Percentiles rank a stretch among this genome's conserved stretches.
phyloP scores from a whole-genome alignment of 345 rosid species.

The Salix arbutifolia region DNA sequence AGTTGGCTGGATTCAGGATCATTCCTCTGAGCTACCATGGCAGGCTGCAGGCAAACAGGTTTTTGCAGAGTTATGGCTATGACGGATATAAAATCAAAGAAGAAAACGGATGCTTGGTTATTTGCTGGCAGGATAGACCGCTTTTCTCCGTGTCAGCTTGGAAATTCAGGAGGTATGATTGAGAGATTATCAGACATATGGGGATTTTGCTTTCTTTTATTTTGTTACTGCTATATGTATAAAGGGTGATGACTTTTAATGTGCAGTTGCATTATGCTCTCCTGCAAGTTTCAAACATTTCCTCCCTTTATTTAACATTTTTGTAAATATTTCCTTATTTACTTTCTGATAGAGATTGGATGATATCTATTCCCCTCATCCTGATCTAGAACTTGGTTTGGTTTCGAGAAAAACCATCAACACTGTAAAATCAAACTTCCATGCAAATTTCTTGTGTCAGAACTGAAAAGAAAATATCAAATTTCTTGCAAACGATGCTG shows the following conservation, averaged over 20 bases:
- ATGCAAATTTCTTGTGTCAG: background rate
- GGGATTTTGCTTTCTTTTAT: conserved; percentile 11
- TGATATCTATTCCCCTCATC: background rate
- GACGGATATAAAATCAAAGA: conserved; percentile 63
- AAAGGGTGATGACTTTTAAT: conserved; percentile 27
- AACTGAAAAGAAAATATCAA: background rate
- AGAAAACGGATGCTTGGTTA: conserved; percentile 49
- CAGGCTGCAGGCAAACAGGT: conserved; percentile 49
- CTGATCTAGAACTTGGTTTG: background rate
- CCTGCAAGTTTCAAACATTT: conserved; percentile 6
- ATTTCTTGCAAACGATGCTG: background rate
- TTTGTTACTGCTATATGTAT: conserved; percentile 20
- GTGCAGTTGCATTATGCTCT: conserved; percentile 22
- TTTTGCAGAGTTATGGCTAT: conserved; percentile 52
- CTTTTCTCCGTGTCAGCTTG: conserved; percentile 66
- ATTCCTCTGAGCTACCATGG: conserved; percentile 63
- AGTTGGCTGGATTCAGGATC: conserved; percentile 52
- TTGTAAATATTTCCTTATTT: background rate
- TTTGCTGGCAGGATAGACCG: conserved; percentile 62
- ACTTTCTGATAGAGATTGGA: background rate
- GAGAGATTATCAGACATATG: conserved; percentile 8
- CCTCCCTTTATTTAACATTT: background rate
- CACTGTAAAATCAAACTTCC: background rate
- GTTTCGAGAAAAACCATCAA: background rate
- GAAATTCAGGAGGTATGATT: conserved; percentile 47